These are phyloP conservation scores for Talaromyces stipitatus DNA, from an alignment of 495 filamentous ascomycete genomes.

Conservation along the genomic window DNA sequence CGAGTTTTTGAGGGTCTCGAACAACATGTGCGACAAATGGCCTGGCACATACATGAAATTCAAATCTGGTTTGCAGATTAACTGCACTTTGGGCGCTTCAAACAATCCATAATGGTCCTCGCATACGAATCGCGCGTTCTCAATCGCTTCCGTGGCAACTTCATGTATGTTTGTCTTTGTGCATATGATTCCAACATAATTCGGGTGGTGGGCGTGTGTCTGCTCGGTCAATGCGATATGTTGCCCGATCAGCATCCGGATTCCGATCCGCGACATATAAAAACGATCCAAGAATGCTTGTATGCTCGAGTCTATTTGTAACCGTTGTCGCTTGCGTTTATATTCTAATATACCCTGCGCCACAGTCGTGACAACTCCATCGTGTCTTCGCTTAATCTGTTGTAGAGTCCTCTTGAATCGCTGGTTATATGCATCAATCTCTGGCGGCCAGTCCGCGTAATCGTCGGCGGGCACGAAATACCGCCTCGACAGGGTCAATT, in stretches of 20 bases:
- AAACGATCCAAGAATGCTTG: conserved; percentile 96
- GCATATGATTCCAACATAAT: conserved; percentile 97
- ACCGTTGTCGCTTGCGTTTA: conserved; percentile 89
- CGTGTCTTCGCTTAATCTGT: conserved; percentile 90
- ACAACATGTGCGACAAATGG: conserved; percentile 97
- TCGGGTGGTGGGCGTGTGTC: conserved; percentile 74
- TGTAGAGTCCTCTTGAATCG: conserved; percentile 78
- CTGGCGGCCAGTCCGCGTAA: conserved; percentile 83
- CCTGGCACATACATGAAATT: conserved; percentile 99
- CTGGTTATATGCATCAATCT: conserved; percentile 88
- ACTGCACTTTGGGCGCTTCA: conserved; percentile 91
- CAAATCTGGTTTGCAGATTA: conserved; percentile 86
- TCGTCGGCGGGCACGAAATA: conserved; percentile 93
- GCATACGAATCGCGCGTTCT: conserved; percentile 96
- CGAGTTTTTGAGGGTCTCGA: conserved; percentile 98
- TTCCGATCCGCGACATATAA: conserved; percentile 99
- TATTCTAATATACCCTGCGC: conserved; percentile 97
- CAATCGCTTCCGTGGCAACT: conserved; percentile 92
- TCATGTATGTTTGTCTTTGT: conserved; percentile 97
- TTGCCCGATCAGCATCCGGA: conserved; percentile 97
- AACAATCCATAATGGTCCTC: conserved; percentile 98
- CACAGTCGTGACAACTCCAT: conserved; percentile 89
- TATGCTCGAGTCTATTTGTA: conserved; percentile 97
- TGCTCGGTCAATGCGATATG: conserved; percentile 96
- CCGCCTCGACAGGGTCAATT: conserved; percentile 45